These are phyloP conservation scores for Geum urbanum DNA, from an alignment of 306 rosid genomes.

Conservation along the genomic window DNA sequence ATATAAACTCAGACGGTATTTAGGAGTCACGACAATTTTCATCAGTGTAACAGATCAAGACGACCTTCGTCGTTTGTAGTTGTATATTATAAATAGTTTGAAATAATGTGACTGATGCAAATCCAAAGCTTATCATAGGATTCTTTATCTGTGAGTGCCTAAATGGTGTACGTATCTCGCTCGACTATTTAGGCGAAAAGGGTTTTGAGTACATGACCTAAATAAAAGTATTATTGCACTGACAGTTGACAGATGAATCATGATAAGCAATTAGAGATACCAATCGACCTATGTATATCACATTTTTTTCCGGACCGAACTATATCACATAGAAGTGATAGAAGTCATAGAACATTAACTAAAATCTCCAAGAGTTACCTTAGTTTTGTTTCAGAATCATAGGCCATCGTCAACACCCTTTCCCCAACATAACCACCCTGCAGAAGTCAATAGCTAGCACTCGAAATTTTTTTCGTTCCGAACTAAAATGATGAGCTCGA, in stretches of 20 bases:
- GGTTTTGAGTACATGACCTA: neutral
- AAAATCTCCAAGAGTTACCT: neutral
- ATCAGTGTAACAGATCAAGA: too few species aligned
- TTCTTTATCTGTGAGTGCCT: neutral
- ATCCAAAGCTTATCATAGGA: neutral
- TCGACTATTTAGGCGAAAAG: neutral
- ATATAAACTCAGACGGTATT: neutral
- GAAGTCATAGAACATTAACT: neutral
- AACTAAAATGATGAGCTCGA: too few species aligned
- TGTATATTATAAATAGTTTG: too few species aligned
- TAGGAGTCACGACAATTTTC: too few species aligned
- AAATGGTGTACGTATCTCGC: neutral
- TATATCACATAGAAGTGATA: too few species aligned
- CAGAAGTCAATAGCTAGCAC: neutral
- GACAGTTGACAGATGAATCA: too few species aligned
- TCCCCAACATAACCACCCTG: neutral
- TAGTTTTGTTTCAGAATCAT: neutral
- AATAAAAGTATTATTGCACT: neutral
- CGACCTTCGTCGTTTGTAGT: too few species aligned
- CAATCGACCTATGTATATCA: too few species aligned
- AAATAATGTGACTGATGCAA: neutral
- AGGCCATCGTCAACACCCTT: neutral
- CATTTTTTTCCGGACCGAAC: too few species aligned
- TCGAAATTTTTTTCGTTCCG: too few species aligned
- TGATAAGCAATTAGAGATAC: too few species aligned